phyloP scores from a whole-genome alignment of 2,329 filamentous ascomycete genomes.

The Epichloe bromicola region DNA sequence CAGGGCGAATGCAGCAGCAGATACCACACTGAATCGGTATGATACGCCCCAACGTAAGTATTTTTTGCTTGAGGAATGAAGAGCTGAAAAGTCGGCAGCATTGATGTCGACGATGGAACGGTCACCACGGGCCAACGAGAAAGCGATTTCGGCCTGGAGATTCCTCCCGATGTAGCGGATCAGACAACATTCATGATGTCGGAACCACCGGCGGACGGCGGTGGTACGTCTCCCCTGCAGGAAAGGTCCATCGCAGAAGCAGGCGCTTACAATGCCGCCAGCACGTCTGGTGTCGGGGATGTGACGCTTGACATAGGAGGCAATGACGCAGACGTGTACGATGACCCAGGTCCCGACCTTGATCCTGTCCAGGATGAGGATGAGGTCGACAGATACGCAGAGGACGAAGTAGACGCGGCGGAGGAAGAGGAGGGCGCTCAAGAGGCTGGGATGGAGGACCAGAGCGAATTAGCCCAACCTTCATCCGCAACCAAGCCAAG shows the following conservation, averaged over 20 bases:
- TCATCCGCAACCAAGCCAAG: conserved; percentile 2
- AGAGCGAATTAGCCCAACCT: neutral
- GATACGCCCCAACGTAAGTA: neutral
- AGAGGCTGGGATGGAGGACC: neutral
- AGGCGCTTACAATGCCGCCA: neutral
- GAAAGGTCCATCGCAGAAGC: neutral
- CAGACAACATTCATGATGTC: conserved; percentile 40
- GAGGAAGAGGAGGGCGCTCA: neutral
- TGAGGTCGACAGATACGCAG: neutral
- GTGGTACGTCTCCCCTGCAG: conserved; percentile 12
- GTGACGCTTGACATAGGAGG: conserved; percentile 5
- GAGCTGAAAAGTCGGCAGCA: conserved; percentile 11
- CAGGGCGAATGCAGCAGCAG: conserved; percentile 21
- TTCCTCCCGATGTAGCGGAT: conserved; percentile 32
- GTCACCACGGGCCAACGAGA: conserved; percentile 27
- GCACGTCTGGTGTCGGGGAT: conserved; percentile 2
- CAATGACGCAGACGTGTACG: neutral
- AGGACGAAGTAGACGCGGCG: neutral
- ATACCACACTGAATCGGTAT: conserved; percentile 32
- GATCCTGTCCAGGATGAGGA: neutral
- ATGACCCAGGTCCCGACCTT: neutral
- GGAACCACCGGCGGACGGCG: conserved; percentile 18
- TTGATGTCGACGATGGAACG: conserved; percentile 27
- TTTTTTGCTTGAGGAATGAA: neutral
- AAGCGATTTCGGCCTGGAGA: conserved; percentile 38